These are phyloP conservation scores for Phytophthora pseudosyringae DNA, from an alignment of 352 stramenopile genomes.

Conservation along the genomic window DNA sequence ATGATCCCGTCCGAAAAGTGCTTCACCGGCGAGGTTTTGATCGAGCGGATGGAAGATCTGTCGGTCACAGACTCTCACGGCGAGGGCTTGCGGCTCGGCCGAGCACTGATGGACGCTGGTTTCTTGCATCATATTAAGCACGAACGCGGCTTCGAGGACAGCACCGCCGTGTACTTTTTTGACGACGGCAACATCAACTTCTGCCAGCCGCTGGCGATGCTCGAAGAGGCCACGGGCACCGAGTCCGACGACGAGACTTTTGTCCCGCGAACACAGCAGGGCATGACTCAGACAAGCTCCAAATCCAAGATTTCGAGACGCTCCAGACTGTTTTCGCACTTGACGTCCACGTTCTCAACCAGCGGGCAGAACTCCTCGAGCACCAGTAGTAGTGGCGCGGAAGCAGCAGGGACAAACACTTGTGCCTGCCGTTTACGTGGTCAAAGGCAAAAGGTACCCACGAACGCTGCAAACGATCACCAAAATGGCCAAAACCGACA, in stretches of 20 bases:
- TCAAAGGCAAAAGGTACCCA: conserved; percentile 12
- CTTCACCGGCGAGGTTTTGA: conserved; percentile 37
- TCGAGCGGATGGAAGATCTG: conserved; percentile 49
- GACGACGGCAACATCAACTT: conserved; percentile 51
- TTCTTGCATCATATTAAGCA: conserved; percentile 64
- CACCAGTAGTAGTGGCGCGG: neutral
- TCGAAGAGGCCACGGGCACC: conserved; percentile 35
- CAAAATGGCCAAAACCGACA: conserved; percentile 3
- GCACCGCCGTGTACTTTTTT: conserved; percentile 55
- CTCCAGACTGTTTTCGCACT: conserved; percentile 32
- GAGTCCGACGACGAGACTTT: conserved; percentile 37
- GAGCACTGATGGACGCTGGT: conserved; percentile 65
- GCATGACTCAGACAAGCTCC: neutral
- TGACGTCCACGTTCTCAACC: conserved; percentile 35
- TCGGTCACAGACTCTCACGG: conserved; percentile 26
- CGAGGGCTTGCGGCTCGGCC: conserved; percentile 56
- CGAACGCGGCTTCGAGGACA: conserved; percentile 42
- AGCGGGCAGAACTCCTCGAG: conserved; percentile 17
- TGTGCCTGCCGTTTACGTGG: conserved; percentile 37
- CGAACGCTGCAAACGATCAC: conserved; percentile 5
- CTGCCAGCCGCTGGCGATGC: conserved; percentile 48
- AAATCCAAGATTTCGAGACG: conserved; percentile 26
- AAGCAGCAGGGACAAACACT: neutral
- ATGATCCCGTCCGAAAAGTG: conserved; percentile 32
- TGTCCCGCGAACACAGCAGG: neutral